Evolutionary conservation across 805 yeast species (phyloP).

Genomic region (Yamadazyma insecticola): DNA sequence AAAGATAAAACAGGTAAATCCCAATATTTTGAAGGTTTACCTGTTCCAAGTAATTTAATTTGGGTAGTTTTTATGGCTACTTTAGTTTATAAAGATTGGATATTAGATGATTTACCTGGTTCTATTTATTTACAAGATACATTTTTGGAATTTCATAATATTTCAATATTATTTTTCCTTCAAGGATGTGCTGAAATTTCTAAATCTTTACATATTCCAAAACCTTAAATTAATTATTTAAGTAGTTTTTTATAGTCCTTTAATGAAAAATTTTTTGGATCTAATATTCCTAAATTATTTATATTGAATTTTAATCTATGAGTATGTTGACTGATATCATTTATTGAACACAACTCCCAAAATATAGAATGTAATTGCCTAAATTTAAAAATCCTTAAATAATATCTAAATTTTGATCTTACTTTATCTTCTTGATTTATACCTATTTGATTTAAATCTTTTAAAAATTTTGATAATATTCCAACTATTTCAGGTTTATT

Average conservation of each 20-base stretch:
- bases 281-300: slow-evolving; percentile 30
- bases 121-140: slow-evolving; percentile 56
- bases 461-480: slow-evolving; percentile 27
- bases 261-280: slow-evolving; percentile 31
- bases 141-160: slow-evolving; percentile 70
- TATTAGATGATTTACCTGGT: slow-evolving; percentile 55
- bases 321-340: slow-evolving; percentile 25
- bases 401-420: slow-evolving; percentile 3
- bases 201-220: slow-evolving; percentile 87
- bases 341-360: slow-evolving; percentile 31
- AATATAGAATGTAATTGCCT: slow-evolving; percentile 30
- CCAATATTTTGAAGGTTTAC: slow-evolving; percentile 92
- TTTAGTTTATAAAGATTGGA: slow-evolving; percentile 51
- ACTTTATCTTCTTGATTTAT: slow-evolving; percentile 7
- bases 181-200: slow-evolving; percentile 92
- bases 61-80: slow-evolving; percentile 71
- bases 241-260: slow-evolving; percentile 19
- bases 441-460: slow-evolving; percentile 20
- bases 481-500: slow-evolving; percentile 25
- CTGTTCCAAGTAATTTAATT: slow-evolving; percentile 83
- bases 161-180: slow-evolving; percentile 56
- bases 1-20: slow-evolving; percentile 85
- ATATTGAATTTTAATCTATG: slow-evolving; percentile 22
- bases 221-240: slow-evolving; percentile 45
- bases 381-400: slow-evolving; percentile 9